phyloP scores from a whole-genome alignment of 805 yeast species.

The Wickerhamomyces alni region DNA sequence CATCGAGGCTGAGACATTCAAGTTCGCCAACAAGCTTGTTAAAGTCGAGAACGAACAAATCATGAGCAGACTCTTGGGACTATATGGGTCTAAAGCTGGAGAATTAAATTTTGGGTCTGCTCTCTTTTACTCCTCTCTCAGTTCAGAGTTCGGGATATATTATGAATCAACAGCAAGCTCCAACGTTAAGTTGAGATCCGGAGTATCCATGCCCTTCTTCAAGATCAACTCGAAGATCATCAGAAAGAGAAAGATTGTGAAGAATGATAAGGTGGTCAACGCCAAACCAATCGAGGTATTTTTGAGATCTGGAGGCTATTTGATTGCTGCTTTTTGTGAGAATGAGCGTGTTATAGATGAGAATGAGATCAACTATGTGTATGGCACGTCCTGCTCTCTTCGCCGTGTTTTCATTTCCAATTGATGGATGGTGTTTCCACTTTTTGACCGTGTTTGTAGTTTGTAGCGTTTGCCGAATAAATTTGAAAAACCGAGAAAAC shows the following conservation, averaged over 20 bases:
- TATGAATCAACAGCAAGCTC: slow-evolving; percentile 28
- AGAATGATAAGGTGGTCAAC: slow-evolving; percentile 7
- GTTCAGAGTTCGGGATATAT: slow-evolving; percentile 46
- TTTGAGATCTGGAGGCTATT: slow-evolving; percentile 46
- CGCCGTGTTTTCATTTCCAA: slow-evolving; percentile 36
- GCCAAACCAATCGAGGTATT: slow-evolving; percentile 33
- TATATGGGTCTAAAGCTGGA: slow-evolving; percentile 24
- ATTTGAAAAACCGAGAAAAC: background rate
- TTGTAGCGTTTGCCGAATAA: too few relatives aligned
- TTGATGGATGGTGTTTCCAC: slow-evolving; percentile 1
- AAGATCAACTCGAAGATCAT: slow-evolving; percentile 38
- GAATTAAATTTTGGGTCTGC: slow-evolving; percentile 26
- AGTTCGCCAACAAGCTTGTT: slow-evolving; percentile 31
- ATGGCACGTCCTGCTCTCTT: slow-evolving; percentile 39
- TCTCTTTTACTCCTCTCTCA: slow-evolving; percentile 39
- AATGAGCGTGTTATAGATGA: slow-evolving; percentile 25
- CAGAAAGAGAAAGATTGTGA: slow-evolving; percentile 27
- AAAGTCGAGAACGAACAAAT: slow-evolving; percentile 33
- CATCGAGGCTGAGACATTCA: slow-evolving; percentile 39
- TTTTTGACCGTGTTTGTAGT: background rate
- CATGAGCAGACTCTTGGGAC: slow-evolving; percentile 41
- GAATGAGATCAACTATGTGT: slow-evolving; percentile 37
- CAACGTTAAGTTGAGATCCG: slow-evolving; percentile 35
- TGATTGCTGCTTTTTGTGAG: slow-evolving; percentile 41
- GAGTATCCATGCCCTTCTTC: slow-evolving; percentile 48